Evolutionary conservation across 257 asterid species (phyloP).

Genomic region (Salvia hispanica): DNA sequence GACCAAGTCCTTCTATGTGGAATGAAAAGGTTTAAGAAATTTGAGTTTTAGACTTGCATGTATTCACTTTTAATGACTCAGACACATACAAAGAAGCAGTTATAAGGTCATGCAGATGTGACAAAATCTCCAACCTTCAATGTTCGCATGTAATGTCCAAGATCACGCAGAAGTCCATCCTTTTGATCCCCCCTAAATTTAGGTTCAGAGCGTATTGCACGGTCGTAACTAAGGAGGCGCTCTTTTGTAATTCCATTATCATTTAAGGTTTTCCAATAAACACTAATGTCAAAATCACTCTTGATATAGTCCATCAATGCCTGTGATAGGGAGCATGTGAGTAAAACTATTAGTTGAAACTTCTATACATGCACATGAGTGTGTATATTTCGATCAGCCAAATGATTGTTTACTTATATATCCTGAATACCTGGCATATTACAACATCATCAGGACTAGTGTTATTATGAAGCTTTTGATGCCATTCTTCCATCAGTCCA

Average conservation of each 20-base stretch:
- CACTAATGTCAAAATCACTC: slow-evolving; percentile 74
- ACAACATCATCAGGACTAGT: slow-evolving; percentile 99
- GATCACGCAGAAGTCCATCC: slow-evolving; percentile 91
- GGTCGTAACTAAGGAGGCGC: slow-evolving; percentile 96
- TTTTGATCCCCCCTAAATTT: slow-evolving; percentile 74
- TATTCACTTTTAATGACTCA: slow-evolving; percentile 11
- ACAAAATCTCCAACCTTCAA: slow-evolving; percentile 62
- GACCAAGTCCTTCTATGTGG: neutral
- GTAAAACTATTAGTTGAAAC: slow-evolving; percentile 1
- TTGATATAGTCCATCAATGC: slow-evolving; percentile 86
- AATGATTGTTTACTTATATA: slow-evolving; percentile 14
- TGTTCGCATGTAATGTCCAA: slow-evolving; percentile 89
- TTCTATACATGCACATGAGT: neutral
- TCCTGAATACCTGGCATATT: slow-evolving; percentile 84
- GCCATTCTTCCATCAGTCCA: slow-evolving; percentile 99
- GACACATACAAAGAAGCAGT: slow-evolving; percentile 21
- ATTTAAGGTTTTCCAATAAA: slow-evolving; percentile 92
- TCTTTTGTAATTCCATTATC: slow-evolving; percentile 95
- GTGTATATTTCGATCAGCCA: neutral
- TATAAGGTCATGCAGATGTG: slow-evolving; percentile 13
- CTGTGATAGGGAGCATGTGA: slow-evolving; percentile 42
- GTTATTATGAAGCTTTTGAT: slow-evolving; percentile 95
- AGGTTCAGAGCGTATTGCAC: slow-evolving; percentile 92
- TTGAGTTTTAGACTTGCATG: slow-evolving; percentile 2
- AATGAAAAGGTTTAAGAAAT: neutral